Evolutionary conservation across 768 basidiomycete species (phyloP), one percentile per base, ranked within the genome.

Genomic region (Rhizopogon vulgaris): DNA sequence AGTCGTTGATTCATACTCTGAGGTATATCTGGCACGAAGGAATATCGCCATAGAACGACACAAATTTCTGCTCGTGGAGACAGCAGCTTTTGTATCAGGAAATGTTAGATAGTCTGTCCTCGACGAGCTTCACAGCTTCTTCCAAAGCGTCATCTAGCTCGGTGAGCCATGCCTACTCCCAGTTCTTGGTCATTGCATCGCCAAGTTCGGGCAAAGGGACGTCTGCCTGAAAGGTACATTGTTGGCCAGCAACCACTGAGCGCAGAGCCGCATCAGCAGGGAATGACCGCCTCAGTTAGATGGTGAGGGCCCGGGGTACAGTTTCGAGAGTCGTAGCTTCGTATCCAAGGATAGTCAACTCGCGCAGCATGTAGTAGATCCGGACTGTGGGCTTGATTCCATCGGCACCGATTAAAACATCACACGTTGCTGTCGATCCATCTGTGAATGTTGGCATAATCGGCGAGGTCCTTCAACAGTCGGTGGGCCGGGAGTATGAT

Each of bases 391-490:
- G 84, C 65, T 79, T 80, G 52, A 86, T 54, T 3, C 84, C 84
- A 56, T 87, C 85, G 15, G 83, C 84, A 36, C 84, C 85, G 48
- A 87, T 65, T 18, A 89, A 76, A 11, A 87, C 61, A 61, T 88
- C 85, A 60, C 83, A 87, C 22, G 71, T 69, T 3, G 80, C 71
- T 8, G 68, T 73, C 11, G 81, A 72, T 38, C 82, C 84, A 59
- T 88, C 87, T 55, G 78, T 69, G 61, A 88, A 89, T 18, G 70
- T 60, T 52, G 88, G 67, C 27, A 65, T 71, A 56, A 83, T 73
- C 1, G 54, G 55, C 7, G 58, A 54, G 22, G 28, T 52, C 15
- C 6, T 27, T 10, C 51, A 42, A 18, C 68, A 66, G 10, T 34
- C 32, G 12, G 32, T 34, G 12, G 65, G 68, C 55, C 83, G 80